phyloP scores from a whole-genome alignment of 495 filamentous ascomycete species.

The Cercophora scortea region DNA sequence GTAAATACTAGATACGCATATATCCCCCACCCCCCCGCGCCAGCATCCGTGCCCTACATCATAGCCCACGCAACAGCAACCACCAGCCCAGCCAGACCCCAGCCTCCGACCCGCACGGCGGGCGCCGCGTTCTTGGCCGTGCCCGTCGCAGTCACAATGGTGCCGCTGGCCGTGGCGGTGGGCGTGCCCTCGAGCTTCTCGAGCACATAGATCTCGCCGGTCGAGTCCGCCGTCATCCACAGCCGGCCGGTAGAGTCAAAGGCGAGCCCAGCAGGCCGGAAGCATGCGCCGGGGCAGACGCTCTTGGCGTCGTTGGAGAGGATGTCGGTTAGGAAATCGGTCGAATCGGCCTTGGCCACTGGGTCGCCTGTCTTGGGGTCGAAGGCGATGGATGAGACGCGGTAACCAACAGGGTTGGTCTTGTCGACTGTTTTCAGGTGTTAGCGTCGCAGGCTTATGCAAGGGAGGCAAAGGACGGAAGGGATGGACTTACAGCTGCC shows the following conservation, averaged over 20 bases:
- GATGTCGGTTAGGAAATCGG: conserved; percentile 33
- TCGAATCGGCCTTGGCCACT: conserved; percentile 22
- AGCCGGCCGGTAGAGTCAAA: conserved; percentile 35
- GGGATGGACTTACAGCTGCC: conserved; percentile 38
- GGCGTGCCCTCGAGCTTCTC: neutral
- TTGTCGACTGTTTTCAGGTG: conserved; percentile 24
- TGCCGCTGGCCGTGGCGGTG: conserved; percentile 6
- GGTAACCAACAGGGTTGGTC: conserved; percentile 42
- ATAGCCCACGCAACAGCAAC: conserved; percentile 1
- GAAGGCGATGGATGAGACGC: conserved; percentile 33
- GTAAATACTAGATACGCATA: too few relatives aligned
- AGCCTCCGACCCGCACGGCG: too few relatives aligned
- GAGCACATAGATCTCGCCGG: conserved; percentile 46
- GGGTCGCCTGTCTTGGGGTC: conserved; percentile 31
- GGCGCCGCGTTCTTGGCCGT: neutral
- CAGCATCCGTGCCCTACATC: neutral
- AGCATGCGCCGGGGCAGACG: conserved; percentile 40
- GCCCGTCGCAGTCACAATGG: conserved; percentile 3
- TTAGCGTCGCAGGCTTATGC: neutral
- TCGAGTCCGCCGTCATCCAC: conserved; percentile 41
- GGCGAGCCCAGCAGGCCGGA: conserved; percentile 43
- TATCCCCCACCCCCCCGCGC: too few relatives aligned
- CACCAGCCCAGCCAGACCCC: neutral
- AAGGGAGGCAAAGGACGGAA: neutral
- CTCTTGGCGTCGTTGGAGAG: conserved; percentile 35